Percentiles rank a stretch among this genome's conserved stretches.
phyloP scores from a whole-genome alignment of 1,139 yeast species.

The Geotrichum histeridarum region DNA sequence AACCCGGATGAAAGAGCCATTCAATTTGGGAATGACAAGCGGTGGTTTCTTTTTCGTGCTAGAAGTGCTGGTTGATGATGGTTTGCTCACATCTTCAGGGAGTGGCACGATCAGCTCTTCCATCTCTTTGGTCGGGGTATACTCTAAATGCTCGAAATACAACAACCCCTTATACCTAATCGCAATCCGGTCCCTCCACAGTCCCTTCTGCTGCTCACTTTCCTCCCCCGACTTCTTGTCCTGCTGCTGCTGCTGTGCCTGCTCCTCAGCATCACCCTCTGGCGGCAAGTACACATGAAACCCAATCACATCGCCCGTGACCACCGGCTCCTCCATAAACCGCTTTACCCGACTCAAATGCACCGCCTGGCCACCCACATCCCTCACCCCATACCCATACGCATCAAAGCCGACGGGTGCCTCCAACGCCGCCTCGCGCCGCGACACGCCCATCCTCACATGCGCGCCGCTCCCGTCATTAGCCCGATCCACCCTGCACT shows the following conservation, averaged over 20 bases:
- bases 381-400: slow-evolving; percentile 87
- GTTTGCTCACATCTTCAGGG: slow-evolving; percentile 22
- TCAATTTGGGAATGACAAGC: slow-evolving; percentile 38
- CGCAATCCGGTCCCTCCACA: slow-evolving; percentile 79
- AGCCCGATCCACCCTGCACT: slow-evolving; percentile 52
- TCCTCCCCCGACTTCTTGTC: slow-evolving; percentile 4
- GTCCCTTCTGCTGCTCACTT: slow-evolving; percentile 28
- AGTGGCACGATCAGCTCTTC: slow-evolving; percentile 35
- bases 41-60: slow-evolving; percentile 29
- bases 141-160: slow-evolving; percentile 84
- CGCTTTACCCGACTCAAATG: slow-evolving; percentile 66
- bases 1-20: slow-evolving; percentile 56
- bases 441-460: slow-evolving; percentile 74
- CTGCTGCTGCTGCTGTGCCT: background rate
- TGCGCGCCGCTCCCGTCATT: slow-evolving; percentile 42
- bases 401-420: slow-evolving; percentile 97
- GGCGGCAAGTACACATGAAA: slow-evolving; percentile 66
- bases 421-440: slow-evolving; percentile 84
- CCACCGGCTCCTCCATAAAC: slow-evolving; percentile 52
- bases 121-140: slow-evolving; percentile 69
- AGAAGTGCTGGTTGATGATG: slow-evolving; percentile 36
- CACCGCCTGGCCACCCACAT: slow-evolving; percentile 69
- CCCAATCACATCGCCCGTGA: slow-evolving; percentile 79
- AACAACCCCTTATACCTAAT: slow-evolving; percentile 72
- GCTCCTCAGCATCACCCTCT: background rate